Percentiles rank a stretch among this genome's conserved stretches.
These are phyloP conservation scores for Pulicaria dysenterica DNA, from an alignment of 129 eudicot genomes.

Conservation along the genomic window DNA sequence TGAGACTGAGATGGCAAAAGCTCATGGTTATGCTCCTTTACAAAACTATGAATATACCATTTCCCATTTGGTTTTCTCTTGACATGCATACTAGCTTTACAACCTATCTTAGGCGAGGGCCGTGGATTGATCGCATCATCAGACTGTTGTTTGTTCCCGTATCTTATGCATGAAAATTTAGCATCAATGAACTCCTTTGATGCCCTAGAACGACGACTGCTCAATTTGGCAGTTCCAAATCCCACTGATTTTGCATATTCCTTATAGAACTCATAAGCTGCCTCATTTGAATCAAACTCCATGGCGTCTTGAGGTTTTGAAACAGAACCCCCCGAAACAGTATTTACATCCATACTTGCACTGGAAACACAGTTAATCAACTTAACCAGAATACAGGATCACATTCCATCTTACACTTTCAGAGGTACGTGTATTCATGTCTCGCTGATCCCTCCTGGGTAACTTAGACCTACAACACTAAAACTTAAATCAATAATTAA, in stretches of 20 bases:
- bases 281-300: slow-evolving; percentile 84
- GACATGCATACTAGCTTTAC: slow-evolving; percentile 96
- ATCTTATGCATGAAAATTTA: slow-evolving; percentile 88
- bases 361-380: not conserved
- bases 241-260: slow-evolving; percentile 88
- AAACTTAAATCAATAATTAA: not conserved
- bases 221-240: slow-evolving; percentile 90
- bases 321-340: slow-evolving; percentile 28
- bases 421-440: not conserved
- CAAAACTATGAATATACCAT: slow-evolving; percentile 81
- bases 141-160: slow-evolving; percentile 93
- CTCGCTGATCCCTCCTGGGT: slow-evolving; percentile 7
- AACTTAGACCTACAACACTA: slow-evolving; percentile 12
- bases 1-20: slow-evolving; percentile 86
- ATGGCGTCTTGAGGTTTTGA: slow-evolving; percentile 58
- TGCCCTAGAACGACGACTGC: slow-evolving; percentile 91
- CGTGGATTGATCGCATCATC: slow-evolving; percentile 96
- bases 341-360: slow-evolving; percentile 47
- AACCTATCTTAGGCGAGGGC: slow-evolving; percentile 94
- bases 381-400: slow-evolving; percentile 20
- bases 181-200: slow-evolving; percentile 95
- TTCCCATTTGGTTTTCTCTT: slow-evolving; percentile 71
- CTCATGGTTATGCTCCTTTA: slow-evolving; percentile 92
- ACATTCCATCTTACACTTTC: slow-evolving; percentile 23
- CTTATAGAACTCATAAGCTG: slow-evolving; percentile 77